These are phyloP conservation scores for Auriscalpium vulgare DNA, from an alignment of 768 basidiomycete species.

Conservation along the genomic window DNA sequence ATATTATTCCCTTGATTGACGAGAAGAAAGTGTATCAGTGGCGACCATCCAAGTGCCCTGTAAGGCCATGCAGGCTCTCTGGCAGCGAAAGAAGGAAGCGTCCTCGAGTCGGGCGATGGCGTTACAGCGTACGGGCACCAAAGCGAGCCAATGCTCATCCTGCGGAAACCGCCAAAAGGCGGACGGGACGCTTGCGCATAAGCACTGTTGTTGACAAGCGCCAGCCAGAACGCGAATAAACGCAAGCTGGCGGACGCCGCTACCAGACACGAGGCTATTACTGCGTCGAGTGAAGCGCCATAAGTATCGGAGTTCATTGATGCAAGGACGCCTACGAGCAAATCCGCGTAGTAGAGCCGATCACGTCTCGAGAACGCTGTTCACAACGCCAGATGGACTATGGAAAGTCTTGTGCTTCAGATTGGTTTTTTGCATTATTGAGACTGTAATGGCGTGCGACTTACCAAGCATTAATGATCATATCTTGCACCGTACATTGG, in stretches of 20 bases:
- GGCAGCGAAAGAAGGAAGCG: constrained; percentile 22
- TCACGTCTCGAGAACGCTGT: constrained; percentile 11
- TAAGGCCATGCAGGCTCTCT: constrained; percentile 19
- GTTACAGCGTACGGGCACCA: constrained; percentile 17
- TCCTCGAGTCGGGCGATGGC: constrained; percentile 27
- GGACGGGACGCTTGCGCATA: constrained; percentile 13
- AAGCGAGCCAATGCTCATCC: constrained; percentile 27
- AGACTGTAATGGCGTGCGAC: constrained; percentile 29
- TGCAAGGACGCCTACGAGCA: constrained; percentile 27
- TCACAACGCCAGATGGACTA: constrained; percentile 26
- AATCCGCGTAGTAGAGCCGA: constrained; percentile 21
- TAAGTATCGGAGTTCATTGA: constrained; percentile 20
- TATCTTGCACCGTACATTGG: constrained; percentile 25
- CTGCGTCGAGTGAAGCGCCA: constrained; percentile 15
- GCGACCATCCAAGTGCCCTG: constrained; percentile 29
- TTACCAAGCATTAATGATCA: constrained; percentile 36
- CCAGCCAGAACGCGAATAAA: constrained; percentile 26
- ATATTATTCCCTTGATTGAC: constrained; percentile 28
- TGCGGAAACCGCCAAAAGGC: constrained; percentile 21
- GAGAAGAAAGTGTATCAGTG: constrained; percentile 25
- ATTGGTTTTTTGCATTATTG: too few species aligned
- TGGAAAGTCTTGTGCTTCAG: constrained; percentile 34
- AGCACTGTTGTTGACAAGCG: constrained; percentile 21
- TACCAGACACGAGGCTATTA: constrained; percentile 23
- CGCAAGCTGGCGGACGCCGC: constrained; percentile 18